These are phyloP conservation scores for Solanum habrochaites DNA, from an alignment of 257 asterid species.

Conservation along the genomic window DNA sequence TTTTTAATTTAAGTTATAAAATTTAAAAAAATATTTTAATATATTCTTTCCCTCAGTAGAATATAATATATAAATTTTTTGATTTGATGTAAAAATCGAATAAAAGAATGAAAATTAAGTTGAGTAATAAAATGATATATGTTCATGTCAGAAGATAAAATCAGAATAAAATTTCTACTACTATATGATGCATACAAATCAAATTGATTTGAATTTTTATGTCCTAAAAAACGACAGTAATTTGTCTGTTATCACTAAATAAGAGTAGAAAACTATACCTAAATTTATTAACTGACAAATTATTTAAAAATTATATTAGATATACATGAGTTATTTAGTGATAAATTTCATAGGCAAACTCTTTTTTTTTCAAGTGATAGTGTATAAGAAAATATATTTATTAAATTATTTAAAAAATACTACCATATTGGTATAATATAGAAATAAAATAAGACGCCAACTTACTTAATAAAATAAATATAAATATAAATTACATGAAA, in stretches of 20 bases:
- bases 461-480: background rate
- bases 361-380: background rate
- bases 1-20: too few relatives aligned
- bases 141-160: background rate
- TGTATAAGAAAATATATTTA: background rate
- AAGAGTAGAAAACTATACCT: background rate
- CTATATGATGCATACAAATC: background rate
- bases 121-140: background rate
- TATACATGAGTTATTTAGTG: background rate
- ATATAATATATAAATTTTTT: too few relatives aligned
- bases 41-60: too few relatives aligned
- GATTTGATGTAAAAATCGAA: too few relatives aligned
- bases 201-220: background rate
- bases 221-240: background rate
- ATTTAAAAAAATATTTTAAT: too few relatives aligned
- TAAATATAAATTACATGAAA: background rate
- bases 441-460: background rate
- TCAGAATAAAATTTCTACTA: background rate
- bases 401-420: background rate
- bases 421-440: background rate
- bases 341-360: background rate
- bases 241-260: background rate
- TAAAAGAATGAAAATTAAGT: background rate
- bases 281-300: background rate
- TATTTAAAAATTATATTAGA: background rate